Evolutionary conservation across 148 eudicot species (phyloP).

Genomic region (Camellia sinensis): DNA sequence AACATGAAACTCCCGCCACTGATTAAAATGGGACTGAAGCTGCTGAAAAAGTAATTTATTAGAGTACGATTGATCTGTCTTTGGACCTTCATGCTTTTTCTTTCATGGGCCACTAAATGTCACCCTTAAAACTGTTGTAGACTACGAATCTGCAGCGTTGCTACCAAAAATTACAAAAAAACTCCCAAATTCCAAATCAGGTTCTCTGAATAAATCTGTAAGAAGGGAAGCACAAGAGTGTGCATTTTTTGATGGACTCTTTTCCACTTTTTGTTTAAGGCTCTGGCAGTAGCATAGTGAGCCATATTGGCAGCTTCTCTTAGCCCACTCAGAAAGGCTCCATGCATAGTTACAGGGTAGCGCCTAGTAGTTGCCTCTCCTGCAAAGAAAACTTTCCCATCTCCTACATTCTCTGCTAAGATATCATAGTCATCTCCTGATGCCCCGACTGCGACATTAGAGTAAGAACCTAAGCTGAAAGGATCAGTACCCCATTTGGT

Average conservation of each 20-base stretch:
- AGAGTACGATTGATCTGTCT: constrained; percentile 55
- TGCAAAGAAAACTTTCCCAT: constrained; percentile 93
- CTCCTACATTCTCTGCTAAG: constrained; percentile 93
- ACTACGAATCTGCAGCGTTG: constrained; percentile 55
- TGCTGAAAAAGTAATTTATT: constrained; percentile 84
- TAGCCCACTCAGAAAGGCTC: constrained; percentile 92
- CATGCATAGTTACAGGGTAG: constrained; percentile 99
- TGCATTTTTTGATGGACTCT: no score
- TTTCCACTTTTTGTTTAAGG: constrained; percentile 51
- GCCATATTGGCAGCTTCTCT: constrained; percentile 96
- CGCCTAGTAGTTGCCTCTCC: constrained; percentile 96
- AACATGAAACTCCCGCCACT: constrained; percentile 77
- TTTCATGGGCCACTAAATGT: constrained; percentile 69
- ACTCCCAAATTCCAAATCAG: constrained; percentile 89
- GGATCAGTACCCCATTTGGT: constrained; percentile 99
- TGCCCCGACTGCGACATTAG: constrained; percentile 97
- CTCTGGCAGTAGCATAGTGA: constrained; percentile 53
- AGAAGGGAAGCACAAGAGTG: constrained; percentile 45
- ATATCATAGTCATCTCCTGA: constrained; percentile 99
- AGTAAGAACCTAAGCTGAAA: constrained; percentile 89
- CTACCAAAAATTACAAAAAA: constrained; percentile 66
- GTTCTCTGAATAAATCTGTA: constrained; percentile 88
- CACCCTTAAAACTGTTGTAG: constrained; percentile 73
- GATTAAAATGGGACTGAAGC: constrained; percentile 95
- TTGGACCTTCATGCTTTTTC: constrained; percentile 51